phyloP scores from a whole-genome alignment of 441 rosid genomes.

The Arabidopsis hybrid region DNA sequence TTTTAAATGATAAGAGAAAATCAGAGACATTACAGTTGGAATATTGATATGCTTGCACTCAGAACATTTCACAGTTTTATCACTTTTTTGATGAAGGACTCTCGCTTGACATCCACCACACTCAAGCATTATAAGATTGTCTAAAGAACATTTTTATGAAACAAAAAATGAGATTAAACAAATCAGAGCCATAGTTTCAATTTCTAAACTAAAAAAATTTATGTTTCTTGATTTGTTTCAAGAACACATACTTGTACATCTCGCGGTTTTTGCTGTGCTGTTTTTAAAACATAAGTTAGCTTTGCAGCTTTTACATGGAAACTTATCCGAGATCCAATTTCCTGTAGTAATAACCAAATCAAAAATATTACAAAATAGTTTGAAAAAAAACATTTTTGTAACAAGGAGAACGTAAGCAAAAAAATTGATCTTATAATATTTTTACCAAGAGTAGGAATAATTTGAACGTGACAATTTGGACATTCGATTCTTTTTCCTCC shows the following conservation, averaged over 20 bases:
- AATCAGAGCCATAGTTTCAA: neutral
- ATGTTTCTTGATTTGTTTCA: neutral
- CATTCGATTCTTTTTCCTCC: slow-evolving; percentile 14
- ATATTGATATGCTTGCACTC: slow-evolving; percentile 32
- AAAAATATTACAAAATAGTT: neutral
- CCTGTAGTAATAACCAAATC: slow-evolving; percentile 28
- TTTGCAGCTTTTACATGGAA: slow-evolving; percentile 34
- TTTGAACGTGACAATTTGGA: slow-evolving; percentile 28
- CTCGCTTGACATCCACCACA: slow-evolving; percentile 37
- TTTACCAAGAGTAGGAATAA: slow-evolving; percentile 38
- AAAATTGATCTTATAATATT: neutral
- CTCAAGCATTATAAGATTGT: slow-evolving; percentile 3
- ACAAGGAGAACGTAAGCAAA: neutral
- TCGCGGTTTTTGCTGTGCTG: neutral
- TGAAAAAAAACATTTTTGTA: neutral
- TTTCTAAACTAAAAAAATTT: neutral
- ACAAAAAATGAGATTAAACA: neutral
- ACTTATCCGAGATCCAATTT: neutral
- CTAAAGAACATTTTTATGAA: neutral
- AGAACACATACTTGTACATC: slow-evolving; percentile 26
- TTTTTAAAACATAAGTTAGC: neutral
- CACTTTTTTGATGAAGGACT: slow-evolving; percentile 15
- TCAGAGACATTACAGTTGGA: slow-evolving; percentile 16
- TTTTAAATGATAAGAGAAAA: neutral
- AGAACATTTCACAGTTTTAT: slow-evolving; percentile 40